These are phyloP conservation scores for Tremellales sp. DNA, from an alignment of 1,284 basidiomycete species.

Conservation along the genomic window DNA sequence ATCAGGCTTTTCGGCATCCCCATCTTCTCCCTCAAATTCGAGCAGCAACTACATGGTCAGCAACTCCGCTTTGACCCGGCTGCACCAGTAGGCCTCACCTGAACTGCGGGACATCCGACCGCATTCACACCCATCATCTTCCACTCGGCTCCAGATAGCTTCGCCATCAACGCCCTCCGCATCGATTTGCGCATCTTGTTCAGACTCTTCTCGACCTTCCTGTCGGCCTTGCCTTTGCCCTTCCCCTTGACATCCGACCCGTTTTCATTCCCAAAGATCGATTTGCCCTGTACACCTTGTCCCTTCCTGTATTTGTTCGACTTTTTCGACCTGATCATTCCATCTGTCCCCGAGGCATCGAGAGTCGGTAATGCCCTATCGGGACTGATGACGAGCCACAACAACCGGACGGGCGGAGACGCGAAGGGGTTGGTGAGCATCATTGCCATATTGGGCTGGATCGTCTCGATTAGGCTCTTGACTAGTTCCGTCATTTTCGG, in stretches of 20 bases:
- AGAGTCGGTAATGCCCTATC: slow-evolving; percentile 51
- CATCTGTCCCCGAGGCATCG: slow-evolving; percentile 29
- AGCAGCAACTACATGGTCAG: slow-evolving; percentile 60
- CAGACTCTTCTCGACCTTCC: slow-evolving; percentile 56
- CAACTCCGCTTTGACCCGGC: neutral
- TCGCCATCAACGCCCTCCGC: slow-evolving; percentile 56
- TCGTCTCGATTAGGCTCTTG: slow-evolving; percentile 9
- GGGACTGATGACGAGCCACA: slow-evolving; percentile 66
- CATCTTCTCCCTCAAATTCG: slow-evolving; percentile 68
- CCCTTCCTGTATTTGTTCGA: slow-evolving; percentile 44
- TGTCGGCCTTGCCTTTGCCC: slow-evolving; percentile 36
- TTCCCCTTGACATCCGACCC: slow-evolving; percentile 11
- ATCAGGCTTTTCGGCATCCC: slow-evolving; percentile 57
- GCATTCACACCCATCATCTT: slow-evolving; percentile 74
- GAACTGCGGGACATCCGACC: slow-evolving; percentile 73
- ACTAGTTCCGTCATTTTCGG: slow-evolving; percentile 59
- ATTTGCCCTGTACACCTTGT: slow-evolving; percentile 45
- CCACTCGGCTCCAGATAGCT: slow-evolving; percentile 67
- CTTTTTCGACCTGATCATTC: slow-evolving; percentile 45
- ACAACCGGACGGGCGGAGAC: slow-evolving; percentile 76
- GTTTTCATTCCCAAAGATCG: slow-evolving; percentile 40
- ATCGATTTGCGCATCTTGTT: slow-evolving; percentile 54
- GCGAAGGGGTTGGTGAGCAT: slow-evolving; percentile 78
- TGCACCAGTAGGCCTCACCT: slow-evolving; percentile 52
- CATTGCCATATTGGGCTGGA: slow-evolving; percentile 56